Percentiles rank a stretch among this genome's conserved stretches.
Evolutionary conservation across 305 asterid genomes (phyloP).

Genomic region (Fraxinus angustifolia): DNA sequence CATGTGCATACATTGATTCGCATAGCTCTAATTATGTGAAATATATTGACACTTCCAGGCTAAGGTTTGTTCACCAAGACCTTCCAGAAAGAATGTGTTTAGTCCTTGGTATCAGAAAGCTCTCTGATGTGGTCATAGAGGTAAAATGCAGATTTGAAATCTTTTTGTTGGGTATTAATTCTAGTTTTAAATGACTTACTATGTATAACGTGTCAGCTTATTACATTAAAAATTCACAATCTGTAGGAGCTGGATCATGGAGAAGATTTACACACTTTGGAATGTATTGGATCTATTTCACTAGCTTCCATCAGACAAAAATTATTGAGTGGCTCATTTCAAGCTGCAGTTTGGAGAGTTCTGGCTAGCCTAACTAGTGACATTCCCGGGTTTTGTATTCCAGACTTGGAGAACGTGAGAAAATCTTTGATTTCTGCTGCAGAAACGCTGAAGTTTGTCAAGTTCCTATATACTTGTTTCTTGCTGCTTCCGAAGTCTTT

Average conservation of each 20-base stretch:
- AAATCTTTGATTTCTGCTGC: conserved; percentile 55
- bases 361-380: conserved; percentile 38
- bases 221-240: conserved; percentile 17
- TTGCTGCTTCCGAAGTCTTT: conserved; percentile 59
- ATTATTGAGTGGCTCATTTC: conserved; percentile 68
- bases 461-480: conserved; percentile 64
- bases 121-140: conserved; percentile 90
- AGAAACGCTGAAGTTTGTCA: conserved; percentile 67
- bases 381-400: conserved; percentile 41
- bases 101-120: conserved; percentile 70
- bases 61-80: conserved; percentile 81
- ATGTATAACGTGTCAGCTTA: conserved; percentile 23
- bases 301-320: conserved; percentile 53
- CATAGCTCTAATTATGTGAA: conserved; percentile 71
- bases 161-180: conserved; percentile 10
- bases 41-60: conserved; percentile 70
- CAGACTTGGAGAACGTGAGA: conserved; percentile 46
- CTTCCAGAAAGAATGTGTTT: conserved; percentile 65
- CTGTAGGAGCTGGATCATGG: conserved; percentile 60
- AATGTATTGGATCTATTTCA: conserved; percentile 57
- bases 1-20: conserved; percentile 78
- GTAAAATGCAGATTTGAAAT: conserved; percentile 34
- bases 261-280: conserved; percentile 55
- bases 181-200: neutral
- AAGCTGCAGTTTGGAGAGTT: conserved; percentile 69